Conservation (phyloP, 2,329 filamentous ascomycete species). For the Pseudogymnoascus verrucosus region DNA sequence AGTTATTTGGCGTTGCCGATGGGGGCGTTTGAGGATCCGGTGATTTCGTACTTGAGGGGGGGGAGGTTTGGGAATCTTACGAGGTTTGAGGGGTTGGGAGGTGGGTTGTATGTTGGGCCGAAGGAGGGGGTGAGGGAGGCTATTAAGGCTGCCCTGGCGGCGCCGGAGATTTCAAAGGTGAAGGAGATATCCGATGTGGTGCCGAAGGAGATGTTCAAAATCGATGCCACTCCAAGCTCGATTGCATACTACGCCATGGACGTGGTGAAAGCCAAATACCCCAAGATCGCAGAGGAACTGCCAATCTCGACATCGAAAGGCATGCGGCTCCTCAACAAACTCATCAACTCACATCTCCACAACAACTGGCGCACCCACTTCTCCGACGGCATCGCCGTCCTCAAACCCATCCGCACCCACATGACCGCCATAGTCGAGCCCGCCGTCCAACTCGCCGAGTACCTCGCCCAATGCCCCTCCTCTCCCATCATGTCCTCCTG, state of each 20-base stretch:
- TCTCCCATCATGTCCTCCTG: conserved; percentile 69
- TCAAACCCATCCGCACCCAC: conserved; percentile 71
- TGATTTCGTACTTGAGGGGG: conserved; percentile 64
- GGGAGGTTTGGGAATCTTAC: conserved; percentile 69
- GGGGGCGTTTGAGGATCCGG: conserved; percentile 62
- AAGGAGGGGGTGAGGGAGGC: conserved; percentile 55
- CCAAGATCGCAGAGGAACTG: conserved; percentile 56
- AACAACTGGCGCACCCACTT: conserved; percentile 76
- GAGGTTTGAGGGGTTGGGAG: conserved; percentile 63
- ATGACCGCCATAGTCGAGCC: conserved; percentile 65
- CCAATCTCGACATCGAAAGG: conserved; percentile 49
- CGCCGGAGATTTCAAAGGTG: conserved; percentile 44
- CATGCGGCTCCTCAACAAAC: conserved; percentile 56
- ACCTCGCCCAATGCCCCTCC: conserved; percentile 66
- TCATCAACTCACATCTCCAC: conserved; percentile 83
- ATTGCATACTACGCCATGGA: conserved; percentile 70
- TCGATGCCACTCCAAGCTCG: conserved; percentile 56
- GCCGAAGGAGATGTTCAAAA: conserved; percentile 49
- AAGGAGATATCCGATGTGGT: conserved; percentile 58
- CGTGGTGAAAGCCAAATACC: conserved; percentile 58
- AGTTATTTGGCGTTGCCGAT: conserved; percentile 81
- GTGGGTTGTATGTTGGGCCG: conserved; percentile 65
- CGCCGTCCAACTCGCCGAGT: conserved; percentile 63
- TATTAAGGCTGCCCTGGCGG: conserved; percentile 52
- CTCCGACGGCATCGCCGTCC: conserved; percentile 65